phyloP scores from a whole-genome alignment of 1,284 basidiomycete species.

The Cutaneotrichosporon cyanovorans region DNA sequence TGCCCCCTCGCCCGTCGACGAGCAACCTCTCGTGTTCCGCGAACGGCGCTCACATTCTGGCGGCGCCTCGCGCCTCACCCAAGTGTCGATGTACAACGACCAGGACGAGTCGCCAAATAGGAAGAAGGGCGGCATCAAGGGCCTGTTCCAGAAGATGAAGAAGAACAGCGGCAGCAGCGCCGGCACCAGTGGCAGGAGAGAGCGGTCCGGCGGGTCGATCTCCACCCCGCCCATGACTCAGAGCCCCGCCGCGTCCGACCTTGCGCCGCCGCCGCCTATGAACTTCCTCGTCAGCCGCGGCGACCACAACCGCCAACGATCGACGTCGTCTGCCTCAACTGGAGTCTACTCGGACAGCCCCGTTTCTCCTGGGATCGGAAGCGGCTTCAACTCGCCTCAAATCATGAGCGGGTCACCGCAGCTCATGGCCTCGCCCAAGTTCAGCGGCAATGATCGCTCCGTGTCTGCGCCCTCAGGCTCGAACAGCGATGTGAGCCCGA shows the following conservation, averaged over 20 bases:
- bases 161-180: conserved; percentile 43
- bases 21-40: neutral
- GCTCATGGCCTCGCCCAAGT: neutral
- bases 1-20: neutral
- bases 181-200: conserved; percentile 46
- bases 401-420: neutral
- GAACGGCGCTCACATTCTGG: conserved; percentile 1
- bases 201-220: too few relatives aligned
- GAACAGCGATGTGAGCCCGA: conserved; percentile 26
- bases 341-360: conserved; percentile 16
- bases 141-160: conserved; percentile 68
- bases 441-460: conserved; percentile 18
- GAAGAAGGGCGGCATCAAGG: conserved; percentile 71
- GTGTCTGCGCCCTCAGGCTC: conserved; percentile 36
- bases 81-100: conserved; percentile 24
- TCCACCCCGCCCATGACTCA: conserved; percentile 51
- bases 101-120: conserved; percentile 45
- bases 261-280: conserved; percentile 75
- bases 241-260: conserved; percentile 47
- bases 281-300: conserved; percentile 67
- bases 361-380: neutral
- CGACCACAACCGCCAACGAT: conserved; percentile 27
- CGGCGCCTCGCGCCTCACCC: conserved; percentile 30
- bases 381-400: too few relatives aligned
- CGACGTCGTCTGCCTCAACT: conserved; percentile 30